Percentiles rank a stretch among this genome's conserved stretches.
Evolutionary conservation across 2,329 filamentous ascomycete genomes (phyloP).

Genomic region (Ascochyta fabae): DNA sequence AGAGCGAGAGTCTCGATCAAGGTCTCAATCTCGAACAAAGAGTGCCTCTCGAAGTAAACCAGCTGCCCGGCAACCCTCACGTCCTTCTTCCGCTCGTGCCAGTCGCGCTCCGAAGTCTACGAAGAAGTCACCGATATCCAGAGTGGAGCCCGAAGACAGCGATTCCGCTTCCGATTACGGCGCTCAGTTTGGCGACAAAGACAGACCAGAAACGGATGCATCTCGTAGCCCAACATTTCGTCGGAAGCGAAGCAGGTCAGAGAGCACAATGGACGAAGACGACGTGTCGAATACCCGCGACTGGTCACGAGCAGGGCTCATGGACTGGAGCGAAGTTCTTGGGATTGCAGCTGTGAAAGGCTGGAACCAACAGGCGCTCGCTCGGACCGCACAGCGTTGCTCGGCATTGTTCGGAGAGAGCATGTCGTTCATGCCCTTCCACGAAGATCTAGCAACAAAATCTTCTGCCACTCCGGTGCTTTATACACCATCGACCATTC

Average conservation of each 20-base stretch:
- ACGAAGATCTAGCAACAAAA: constrained; percentile 47
- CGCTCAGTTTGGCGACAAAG: constrained; percentile 18
- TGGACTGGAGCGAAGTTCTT: constrained; percentile 85
- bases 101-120: constrained; percentile 3
- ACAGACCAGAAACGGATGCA: constrained; percentile 1
- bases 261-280: constrained; percentile 14
- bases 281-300: constrained; percentile 20
- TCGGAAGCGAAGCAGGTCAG: constrained; percentile 25
- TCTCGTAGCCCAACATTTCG: background rate
- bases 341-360: constrained; percentile 78
- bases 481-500: constrained; percentile 43
- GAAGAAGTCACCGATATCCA: background rate
- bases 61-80: constrained; percentile 19
- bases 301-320: constrained; percentile 26
- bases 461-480: constrained; percentile 38
- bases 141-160: constrained; percentile 45
- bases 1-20: constrained; percentile 17
- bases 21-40: constrained; percentile 25
- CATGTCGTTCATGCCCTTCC: constrained; percentile 68
- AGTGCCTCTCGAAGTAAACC: constrained; percentile 17
- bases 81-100: constrained; percentile 6
- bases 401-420: constrained; percentile 74
- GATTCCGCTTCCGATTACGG: constrained; percentile 52
- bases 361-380: constrained; percentile 68
- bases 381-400: constrained; percentile 75